A percentile compares a stretch with the other conserved stretches of the same genome.
These are phyloP conservation scores for Phyllosticta citriasiana DNA, from an alignment of 2,329 filamentous ascomycete genomes.

Conservation along the genomic window DNA sequence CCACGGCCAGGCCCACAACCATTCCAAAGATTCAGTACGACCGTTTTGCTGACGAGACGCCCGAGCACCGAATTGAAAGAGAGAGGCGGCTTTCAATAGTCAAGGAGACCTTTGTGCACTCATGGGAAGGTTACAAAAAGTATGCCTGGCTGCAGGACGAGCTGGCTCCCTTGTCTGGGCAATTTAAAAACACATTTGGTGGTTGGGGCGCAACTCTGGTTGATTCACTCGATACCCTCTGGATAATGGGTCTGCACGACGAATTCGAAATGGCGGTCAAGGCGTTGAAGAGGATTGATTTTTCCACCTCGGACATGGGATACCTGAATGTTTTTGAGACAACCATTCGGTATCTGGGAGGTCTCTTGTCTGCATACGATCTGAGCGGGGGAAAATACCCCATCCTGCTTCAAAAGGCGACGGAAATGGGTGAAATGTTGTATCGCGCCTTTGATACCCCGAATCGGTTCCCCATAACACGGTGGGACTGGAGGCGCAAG, in stretches of 20 bases:
- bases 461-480: constrained; percentile 30
- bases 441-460: constrained; percentile 36
- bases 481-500: constrained; percentile 31
- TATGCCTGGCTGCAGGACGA: constrained; percentile 46
- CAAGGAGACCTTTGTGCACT: constrained; percentile 27
- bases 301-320: constrained; percentile 31
- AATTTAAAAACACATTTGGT: constrained; percentile 40
- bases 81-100: constrained; percentile 24
- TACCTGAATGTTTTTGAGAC: constrained; percentile 31
- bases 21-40: constrained; percentile 30
- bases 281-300: constrained; percentile 45
- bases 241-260: constrained; percentile 49
- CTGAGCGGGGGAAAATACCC: constrained; percentile 25
- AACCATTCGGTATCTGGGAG: constrained; percentile 30
- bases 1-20: constrained; percentile 18
- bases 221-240: constrained; percentile 51
- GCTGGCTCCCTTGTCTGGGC: constrained; percentile 39
- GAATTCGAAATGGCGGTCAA: constrained; percentile 47
- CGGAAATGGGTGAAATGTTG: constrained; percentile 34
- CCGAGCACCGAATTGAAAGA: constrained; percentile 19
- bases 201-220: constrained; percentile 51
- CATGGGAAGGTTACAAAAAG: constrained; percentile 42
- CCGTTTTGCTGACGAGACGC: constrained; percentile 24
- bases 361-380: constrained; percentile 29
- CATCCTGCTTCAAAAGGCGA: constrained; percentile 29